Percentiles rank a stretch among this genome's conserved stretches.
phyloP scores from a whole-genome alignment of 176 grass and related monocot species.

The Cymbopogon citratus region DNA sequence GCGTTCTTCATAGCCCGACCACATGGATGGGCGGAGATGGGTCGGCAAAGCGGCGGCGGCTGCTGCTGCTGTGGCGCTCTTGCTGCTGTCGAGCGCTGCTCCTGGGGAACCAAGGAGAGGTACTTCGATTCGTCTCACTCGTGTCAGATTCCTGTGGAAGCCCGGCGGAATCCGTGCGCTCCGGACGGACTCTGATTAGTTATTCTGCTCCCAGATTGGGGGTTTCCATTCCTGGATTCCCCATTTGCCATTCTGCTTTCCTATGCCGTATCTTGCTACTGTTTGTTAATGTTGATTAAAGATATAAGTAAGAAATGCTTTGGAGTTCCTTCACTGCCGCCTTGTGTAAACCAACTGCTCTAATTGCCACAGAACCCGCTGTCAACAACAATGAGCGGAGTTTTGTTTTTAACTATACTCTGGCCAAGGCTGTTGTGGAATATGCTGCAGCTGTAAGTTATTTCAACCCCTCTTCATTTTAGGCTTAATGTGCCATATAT shows the following conservation, averaged over 20 bases:
- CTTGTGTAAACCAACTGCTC: conserved; percentile 3
- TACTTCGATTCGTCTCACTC: neutral
- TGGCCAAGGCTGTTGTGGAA: conserved; percentile 74
- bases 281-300: neutral
- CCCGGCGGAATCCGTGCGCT: neutral
- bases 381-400: conserved; percentile 26
- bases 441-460: conserved; percentile 94
- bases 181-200: neutral
- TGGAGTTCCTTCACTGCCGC: neutral
- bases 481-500: neutral
- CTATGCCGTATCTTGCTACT: neutral
- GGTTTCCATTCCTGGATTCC: neutral
- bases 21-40: neutral
- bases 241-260: neutral
- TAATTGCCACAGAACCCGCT: conserved; percentile 48
- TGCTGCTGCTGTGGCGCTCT: neutral
- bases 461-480: neutral
- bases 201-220: neutral
- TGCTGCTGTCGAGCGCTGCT: conserved; percentile 18
- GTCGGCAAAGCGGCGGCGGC: neutral
- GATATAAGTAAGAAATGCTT: neutral
- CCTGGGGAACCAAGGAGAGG: conserved; percentile 5
- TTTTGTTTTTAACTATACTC: conserved; percentile 65
- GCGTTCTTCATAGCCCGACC: neutral
- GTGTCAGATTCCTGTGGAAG: neutral